Conservation (phyloP, 2,329 filamentous ascomycete species). For the Neospermospora avenae region DNA sequence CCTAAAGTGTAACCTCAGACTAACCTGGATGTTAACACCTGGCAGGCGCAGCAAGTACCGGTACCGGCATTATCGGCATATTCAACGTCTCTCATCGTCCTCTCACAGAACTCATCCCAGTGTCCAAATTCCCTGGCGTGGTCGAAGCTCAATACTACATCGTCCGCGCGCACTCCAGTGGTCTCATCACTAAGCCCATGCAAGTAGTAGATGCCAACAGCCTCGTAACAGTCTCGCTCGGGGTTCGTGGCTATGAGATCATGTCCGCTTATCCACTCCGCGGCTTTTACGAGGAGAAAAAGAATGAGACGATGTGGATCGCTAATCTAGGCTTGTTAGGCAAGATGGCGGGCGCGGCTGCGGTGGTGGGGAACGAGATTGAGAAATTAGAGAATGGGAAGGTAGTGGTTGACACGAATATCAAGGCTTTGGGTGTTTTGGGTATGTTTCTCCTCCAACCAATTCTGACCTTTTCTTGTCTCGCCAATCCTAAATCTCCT, state of each 20-base stretch:
- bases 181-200: slow-evolving; percentile 55
- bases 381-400: slow-evolving; percentile 56
- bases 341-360: slow-evolving; percentile 88
- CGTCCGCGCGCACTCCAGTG: slow-evolving; percentile 67
- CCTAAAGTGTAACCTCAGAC: no score
- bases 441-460: slow-evolving; percentile 47
- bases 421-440: slow-evolving; percentile 77
- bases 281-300: slow-evolving; percentile 45
- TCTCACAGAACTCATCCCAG: slow-evolving; percentile 65
- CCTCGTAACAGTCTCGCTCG: slow-evolving; percentile 61
- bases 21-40: no score
- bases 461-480: no score
- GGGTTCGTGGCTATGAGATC: slow-evolving; percentile 72
- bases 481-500: background rate
- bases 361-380: slow-evolving; percentile 62
- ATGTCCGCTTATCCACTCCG: slow-evolving; percentile 69
- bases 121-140: slow-evolving; percentile 72
- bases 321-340: slow-evolving; percentile 74
- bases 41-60: slow-evolving; percentile 53
- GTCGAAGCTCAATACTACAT: slow-evolving; percentile 59
- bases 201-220: slow-evolving; percentile 42
- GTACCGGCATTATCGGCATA: slow-evolving; percentile 73
- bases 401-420: slow-evolving; percentile 60
- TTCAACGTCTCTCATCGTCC: slow-evolving; percentile 73
- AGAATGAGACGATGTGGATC: slow-evolving; percentile 46